These are phyloP conservation scores for Beauveria australis DNA, from an alignment of 2,329 filamentous ascomycete genomes.

Conservation along the genomic window DNA sequence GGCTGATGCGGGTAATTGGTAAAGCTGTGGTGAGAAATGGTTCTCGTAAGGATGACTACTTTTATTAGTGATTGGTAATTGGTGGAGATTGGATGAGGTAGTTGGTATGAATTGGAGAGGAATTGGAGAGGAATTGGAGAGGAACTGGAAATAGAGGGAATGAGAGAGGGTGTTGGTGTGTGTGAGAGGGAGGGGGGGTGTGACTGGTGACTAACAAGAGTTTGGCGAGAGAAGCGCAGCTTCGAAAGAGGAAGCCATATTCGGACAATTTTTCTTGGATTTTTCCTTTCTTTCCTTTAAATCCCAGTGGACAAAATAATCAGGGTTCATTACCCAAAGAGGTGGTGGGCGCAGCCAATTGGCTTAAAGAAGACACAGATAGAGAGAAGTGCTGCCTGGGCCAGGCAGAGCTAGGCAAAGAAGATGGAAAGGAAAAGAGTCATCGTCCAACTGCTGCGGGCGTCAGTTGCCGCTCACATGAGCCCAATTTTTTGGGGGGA, in stretches of 20 bases:
- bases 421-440: neutral
- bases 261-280: neutral
- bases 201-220: slow-evolving; percentile 6
- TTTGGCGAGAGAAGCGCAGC: neutral
- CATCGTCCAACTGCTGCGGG: neutral
- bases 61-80: neutral
- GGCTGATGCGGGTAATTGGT: neutral
- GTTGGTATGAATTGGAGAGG: too few species aligned
- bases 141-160: neutral
- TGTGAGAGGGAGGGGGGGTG: neutral
- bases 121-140: neutral
- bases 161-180: neutral
- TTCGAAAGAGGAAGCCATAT: neutral
- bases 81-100: too few species aligned
- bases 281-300: neutral
- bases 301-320: too few species aligned
- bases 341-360: neutral
- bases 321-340: too few species aligned
- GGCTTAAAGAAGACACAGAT: neutral
- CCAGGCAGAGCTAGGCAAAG: neutral
- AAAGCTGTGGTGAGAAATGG: neutral
- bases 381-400: neutral
- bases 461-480: neutral
- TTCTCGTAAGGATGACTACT: neutral
- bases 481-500: neutral